Base-by-base conservation (phyloP, 140 eudicot genomes). In the Anethum foeniculum region DNA sequence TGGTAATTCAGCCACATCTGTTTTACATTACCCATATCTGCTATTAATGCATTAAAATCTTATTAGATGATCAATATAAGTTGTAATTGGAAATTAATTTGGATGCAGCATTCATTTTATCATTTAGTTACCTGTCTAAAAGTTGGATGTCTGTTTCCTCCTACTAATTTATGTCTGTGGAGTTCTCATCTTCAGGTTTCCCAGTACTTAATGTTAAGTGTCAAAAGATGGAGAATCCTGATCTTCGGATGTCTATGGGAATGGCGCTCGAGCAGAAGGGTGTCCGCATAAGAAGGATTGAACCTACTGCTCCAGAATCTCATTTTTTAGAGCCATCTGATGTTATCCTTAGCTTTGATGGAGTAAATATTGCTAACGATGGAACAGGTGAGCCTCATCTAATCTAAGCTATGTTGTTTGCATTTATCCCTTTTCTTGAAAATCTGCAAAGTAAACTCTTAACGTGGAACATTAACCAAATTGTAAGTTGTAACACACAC, bases 151-250 rank as follows among this genome's bases (percentile, higher is more conserved):
- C 76, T 75, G 16, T 30, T 74, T 43, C 68, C 36, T n/a, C 21
- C 1, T 44, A 25, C 36, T 39, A 62, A 64, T 18, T 49, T 77
- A 19, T 54, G 30, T 64, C 13, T 10, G 69, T 25, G 64, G 25
- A 28, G 78, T 36, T 28, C 15, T 38, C 64, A 10, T 62, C 68
- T 48, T 69, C 74, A 90, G 96, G 96, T 75, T 90, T 90, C 68
- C 96, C 96, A 18, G 84, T 89, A 82, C 91, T 87, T 84, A 91
- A 93, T 64, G 86, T 90, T 58, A 90, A 88, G 87, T 90, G 93
- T 91, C 96, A 90, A 82, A 90, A 88, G 85, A 88, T 90, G 91
- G 96, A 90, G 78, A 90, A 90, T 77, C 96, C 91, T 14, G 93
- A 88, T 80, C 78, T 88, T 21, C 86, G 96, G 23, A 71, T 87